Base-by-base conservation (phyloP, 768 basidiomycete genomes). In the Lyophyllum shimeji region DNA sequence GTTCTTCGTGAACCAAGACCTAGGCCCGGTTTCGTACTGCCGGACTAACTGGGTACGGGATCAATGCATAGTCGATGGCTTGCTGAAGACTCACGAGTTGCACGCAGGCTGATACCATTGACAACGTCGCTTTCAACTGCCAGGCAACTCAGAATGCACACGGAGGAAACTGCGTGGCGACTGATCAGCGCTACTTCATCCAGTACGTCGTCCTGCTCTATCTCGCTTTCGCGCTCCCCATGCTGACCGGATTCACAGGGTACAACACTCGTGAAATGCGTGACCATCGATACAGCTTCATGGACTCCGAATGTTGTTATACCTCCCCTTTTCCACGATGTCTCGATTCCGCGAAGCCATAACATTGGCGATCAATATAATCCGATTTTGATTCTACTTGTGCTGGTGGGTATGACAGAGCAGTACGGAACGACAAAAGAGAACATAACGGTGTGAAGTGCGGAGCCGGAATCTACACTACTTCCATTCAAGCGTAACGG, bases 1-100 rank as follows among this genome's bases (percentile, higher is more conserved):
- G 17, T 81, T 80, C 70, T 77, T 82, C 65, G 65, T 77, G 34
- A 80, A 82, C 63, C 81, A 81, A 61, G 75, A 75, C 50, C 56
- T 65, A 56, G 65, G 52, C 24, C 59, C 67, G 21, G 58, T 80
- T 23, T 65, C 66, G n/a, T 82, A 77, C 62, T 81, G 79, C 61
- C 74, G 78, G 33, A 72, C 67, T 13, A 75, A 78, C 59, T 82
- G 76, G 75, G 79, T 80, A 64, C 29, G 72, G 8, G 7, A 25
- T n/a, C n/a, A 25, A 33, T 33, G 13, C 27, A 4, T 13, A 20
- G 15, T 20, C 7, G 5, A 3, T 9, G 15, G n/a, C 1, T 18
- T 25, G 7, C 23, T 29, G 46, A 44, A 21, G 7, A 24, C 27
- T 34, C 1, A 1, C 21, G 54, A 17, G 44, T 18, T 29, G 39